Percentiles rank a stretch among this genome's conserved stretches.
phyloP scores from a whole-genome alignment of 768 basidiomycete genomes.

The Xerocomellus chrysenteron region DNA sequence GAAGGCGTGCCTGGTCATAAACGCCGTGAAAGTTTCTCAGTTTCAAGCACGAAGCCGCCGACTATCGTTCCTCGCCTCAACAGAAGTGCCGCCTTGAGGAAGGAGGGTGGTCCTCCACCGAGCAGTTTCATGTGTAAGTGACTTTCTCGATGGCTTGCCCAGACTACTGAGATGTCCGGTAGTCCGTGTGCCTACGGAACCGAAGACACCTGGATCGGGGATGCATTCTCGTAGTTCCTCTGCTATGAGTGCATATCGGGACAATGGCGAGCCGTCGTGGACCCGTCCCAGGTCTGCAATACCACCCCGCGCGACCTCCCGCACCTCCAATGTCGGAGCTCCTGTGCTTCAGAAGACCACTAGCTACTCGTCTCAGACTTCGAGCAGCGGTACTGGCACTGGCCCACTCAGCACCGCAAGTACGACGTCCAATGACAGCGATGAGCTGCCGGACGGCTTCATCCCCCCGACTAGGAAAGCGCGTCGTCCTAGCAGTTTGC shows the following conservation, averaged over 20 bases:
- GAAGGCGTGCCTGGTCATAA: conserved; percentile 87
- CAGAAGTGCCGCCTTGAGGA: conserved; percentile 43
- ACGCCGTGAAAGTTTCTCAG: conserved; percentile 69
- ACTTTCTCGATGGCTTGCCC: too few species aligned
- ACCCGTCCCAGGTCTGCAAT: conserved; percentile 16
- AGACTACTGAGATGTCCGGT: conserved; percentile 1
- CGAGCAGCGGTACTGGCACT: conserved; percentile 25
- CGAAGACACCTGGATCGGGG: conserved; percentile 41
- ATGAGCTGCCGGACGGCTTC: conserved; percentile 18
- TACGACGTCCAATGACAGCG: conserved; percentile 22
- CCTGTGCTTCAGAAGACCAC: conserved; percentile 16
- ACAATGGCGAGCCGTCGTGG: conserved; percentile 14
- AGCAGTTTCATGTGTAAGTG: conserved; percentile 73
- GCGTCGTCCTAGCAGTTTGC: conserved; percentile 57
- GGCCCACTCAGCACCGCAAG: conserved; percentile 31
- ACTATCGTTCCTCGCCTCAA: conserved; percentile 45
- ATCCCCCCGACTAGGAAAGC: conserved; percentile 28
- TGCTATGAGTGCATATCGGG: conserved; percentile 29
- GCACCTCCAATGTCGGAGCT: conserved; percentile 30
- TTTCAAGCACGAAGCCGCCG: conserved; percentile 51
- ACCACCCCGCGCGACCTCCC: conserved; percentile 44
- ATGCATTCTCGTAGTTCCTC: conserved; percentile 45
- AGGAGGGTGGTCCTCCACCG: conserved; percentile 51
- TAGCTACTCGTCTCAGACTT: conserved; percentile 26
- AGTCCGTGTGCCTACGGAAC: conserved; percentile 49